Base-by-base conservation (phyloP, 2,329 filamentous ascomycete genomes). In the Verticillium isaacii region DNA sequence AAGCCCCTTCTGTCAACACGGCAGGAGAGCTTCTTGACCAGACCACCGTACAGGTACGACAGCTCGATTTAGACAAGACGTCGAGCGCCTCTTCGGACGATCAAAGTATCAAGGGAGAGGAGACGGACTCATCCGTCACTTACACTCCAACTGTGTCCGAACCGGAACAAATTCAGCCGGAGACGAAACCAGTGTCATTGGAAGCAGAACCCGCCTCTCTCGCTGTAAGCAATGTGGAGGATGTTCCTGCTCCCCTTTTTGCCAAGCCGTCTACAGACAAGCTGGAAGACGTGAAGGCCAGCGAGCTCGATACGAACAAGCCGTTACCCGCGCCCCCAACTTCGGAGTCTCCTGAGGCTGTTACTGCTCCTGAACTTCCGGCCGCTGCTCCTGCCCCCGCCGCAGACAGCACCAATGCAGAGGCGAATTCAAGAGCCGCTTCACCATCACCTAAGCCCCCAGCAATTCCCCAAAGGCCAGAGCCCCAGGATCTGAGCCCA, bases 221-320 rank as follows among this genome's bases (percentile, higher is more conserved):
- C n/a, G 61, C 63, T 8, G 15, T 36, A 15, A 50, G 45, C 7
- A 68, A 41, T 60, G 79, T 86, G 14, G 88, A 90, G 67, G 89
- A 91, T 67, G 86, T 84, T 56, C 89, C 89, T 11, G 85, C 88
- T 2, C 89, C 90, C 39, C 77, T 92, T 3, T 89, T 88, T 67
- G 76, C 80, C 58, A 79, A 80, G 66, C 52, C 60, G 2, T n/a
- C 59, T 5, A n/a, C 57, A 3, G 61, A 29, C 25, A 61, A 65
- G 14, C 17, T 61, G 4, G 56, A 34, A 41, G 23, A 25, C 15
- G 45, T 34, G 19, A 61, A 57, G 19, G 57, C 3, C 14, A 63
- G 29, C 17, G 23, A 50, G 45, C 45, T 25, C 19, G 45, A 50
- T 19, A 50, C n/a, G 19, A 14, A 50, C 45, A 50, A 50, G 23